These are phyloP conservation scores for Kodamaea fungicola DNA, from an alignment of 1,139 yeast genomes.

Conservation along the genomic window DNA sequence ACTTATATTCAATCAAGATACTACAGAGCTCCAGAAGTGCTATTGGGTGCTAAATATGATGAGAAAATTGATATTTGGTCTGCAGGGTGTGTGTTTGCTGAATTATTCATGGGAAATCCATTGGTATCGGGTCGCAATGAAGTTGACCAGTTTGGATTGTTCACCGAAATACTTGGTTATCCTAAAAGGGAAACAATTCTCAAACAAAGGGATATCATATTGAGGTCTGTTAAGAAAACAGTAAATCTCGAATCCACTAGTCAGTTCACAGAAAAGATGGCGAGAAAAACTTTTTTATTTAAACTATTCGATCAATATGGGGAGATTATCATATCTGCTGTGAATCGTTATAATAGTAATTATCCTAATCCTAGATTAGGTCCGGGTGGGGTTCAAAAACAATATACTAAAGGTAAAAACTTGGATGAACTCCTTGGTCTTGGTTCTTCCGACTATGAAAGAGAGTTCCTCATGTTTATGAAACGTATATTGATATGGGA, in stretches of 20 bases:
- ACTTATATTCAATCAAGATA: slow-evolving; percentile 64
- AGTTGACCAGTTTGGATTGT: slow-evolving; percentile 20
- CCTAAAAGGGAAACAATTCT: slow-evolving; percentile 14
- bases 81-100: slow-evolving; percentile 23
- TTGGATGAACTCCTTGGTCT: slow-evolving; percentile 45
- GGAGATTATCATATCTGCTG: slow-evolving; percentile 28
- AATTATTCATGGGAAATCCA: slow-evolving; percentile 20
- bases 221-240: slow-evolving; percentile 5
- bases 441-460: slow-evolving; percentile 13
- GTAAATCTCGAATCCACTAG: neutral
- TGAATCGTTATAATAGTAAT: slow-evolving; percentile 18
- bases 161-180: slow-evolving; percentile 20
- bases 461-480: slow-evolving; percentile 28
- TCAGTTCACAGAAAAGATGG: slow-evolving; percentile 8
- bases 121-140: slow-evolving; percentile 22
- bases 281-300: slow-evolving; percentile 12
- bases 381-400: slow-evolving; percentile 1
- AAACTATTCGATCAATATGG: slow-evolving; percentile 43
- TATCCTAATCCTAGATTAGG: slow-evolving; percentile 4
- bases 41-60: slow-evolving; percentile 73
- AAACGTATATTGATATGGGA: slow-evolving; percentile 53
- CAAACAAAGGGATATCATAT: slow-evolving; percentile 8
- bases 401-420: slow-evolving; percentile 11
- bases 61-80: slow-evolving; percentile 38
- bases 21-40: slow-evolving; percentile 75